These are phyloP conservation scores for Fusarium proliferatum DNA, from an alignment of 2,329 filamentous ascomycete genomes.

Conservation along the genomic window DNA sequence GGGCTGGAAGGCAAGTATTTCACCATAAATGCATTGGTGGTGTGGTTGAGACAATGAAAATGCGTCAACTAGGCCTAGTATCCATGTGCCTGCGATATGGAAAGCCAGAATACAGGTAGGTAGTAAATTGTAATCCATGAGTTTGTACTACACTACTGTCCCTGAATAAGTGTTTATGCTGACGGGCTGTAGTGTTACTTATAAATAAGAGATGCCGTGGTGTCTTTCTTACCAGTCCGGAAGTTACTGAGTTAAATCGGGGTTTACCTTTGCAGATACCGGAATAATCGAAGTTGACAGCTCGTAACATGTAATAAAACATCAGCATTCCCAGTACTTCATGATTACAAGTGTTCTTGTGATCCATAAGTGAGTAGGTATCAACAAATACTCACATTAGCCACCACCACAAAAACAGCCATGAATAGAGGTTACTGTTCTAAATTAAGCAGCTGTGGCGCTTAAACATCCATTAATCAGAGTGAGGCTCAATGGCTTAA, in stretches of 20 bases:
- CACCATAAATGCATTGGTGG: slow-evolving; percentile 1
- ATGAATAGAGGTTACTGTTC: slow-evolving; percentile 18
- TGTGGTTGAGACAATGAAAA: neutral
- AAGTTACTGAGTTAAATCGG: neutral
- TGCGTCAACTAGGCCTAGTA: neutral
- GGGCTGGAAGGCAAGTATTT: neutral
- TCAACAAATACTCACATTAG: slow-evolving; percentile 6
- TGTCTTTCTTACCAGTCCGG: neutral
- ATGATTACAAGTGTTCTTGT: neutral
- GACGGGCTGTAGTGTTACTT: neutral
- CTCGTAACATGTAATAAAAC: neutral
- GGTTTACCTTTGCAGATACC: neutral
- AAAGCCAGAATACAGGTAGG: neutral
- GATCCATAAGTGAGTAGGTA: neutral
- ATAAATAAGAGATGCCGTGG: neutral
- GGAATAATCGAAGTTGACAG: neutral
- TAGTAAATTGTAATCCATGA: neutral
- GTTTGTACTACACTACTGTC: slow-evolving; percentile 9
- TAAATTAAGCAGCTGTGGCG: slow-evolving; percentile 38
- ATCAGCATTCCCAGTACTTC: neutral
- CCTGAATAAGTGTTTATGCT: neutral
- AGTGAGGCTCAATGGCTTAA: slow-evolving; percentile 30
- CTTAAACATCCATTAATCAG: slow-evolving; percentile 2
- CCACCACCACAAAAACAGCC: slow-evolving; percentile 13
- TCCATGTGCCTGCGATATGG: neutral